These are phyloP conservation scores for Rubus idaeus DNA, from an alignment of 306 rosid genomes.

Conservation along the genomic window DNA sequence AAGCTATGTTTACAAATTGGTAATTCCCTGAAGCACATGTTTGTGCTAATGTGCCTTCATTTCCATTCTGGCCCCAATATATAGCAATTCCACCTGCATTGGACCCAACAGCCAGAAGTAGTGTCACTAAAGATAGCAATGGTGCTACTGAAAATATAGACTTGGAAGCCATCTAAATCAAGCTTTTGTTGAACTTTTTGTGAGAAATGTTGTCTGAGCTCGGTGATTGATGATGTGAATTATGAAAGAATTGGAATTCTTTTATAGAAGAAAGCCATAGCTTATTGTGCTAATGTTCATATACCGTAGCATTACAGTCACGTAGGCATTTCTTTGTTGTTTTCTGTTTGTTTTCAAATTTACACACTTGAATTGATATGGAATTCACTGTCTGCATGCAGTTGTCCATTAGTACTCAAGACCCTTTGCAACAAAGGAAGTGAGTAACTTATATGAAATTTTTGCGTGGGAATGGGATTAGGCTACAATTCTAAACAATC, in stretches of 20 bases:
- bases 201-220: no score
- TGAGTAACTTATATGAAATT: not conserved
- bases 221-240: no score
- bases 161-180: no score
- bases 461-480: not conserved
- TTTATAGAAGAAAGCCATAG: not conserved
- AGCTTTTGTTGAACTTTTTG: no score
- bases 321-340: not conserved
- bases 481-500: not conserved
- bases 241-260: not conserved
- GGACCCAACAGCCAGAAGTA: no score
- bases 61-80: no score
- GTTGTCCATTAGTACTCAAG: not conserved
- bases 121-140: no score
- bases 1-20: no score
- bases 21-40: no score
- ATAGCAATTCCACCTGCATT: no score
- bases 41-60: no score
- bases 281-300: not conserved
- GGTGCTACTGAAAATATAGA: no score
- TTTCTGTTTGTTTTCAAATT: not conserved
- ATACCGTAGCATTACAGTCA: slow-evolving; percentile 1
- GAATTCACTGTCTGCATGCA: not conserved
- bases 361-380: not conserved
- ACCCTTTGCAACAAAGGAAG: not conserved